A percentile compares a stretch with the other conserved stretches of the same genome.
phyloP scores from a whole-genome alignment of 2,329 filamentous ascomycete genomes.

The Mycosphaerella sp. region DNA sequence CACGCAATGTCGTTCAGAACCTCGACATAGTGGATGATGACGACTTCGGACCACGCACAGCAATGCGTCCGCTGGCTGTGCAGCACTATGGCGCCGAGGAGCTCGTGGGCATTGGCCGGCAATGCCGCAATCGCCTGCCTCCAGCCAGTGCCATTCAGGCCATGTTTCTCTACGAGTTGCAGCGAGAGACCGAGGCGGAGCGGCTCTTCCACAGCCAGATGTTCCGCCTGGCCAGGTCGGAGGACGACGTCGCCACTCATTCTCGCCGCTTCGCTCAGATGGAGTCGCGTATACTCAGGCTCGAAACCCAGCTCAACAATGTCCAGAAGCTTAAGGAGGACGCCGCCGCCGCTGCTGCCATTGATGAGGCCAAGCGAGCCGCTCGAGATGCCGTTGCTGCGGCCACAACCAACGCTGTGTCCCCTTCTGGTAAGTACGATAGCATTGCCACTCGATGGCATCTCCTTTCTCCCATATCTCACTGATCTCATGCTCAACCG shows the following conservation, averaged over 20 bases:
- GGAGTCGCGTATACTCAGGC: conserved; percentile 12
- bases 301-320: conserved; percentile 13
- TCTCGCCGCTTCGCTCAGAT: conserved; percentile 12
- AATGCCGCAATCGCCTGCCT: conserved; percentile 22
- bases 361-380: background rate
- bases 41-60: background rate
- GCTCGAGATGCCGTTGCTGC: background rate
- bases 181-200: conserved; percentile 26
- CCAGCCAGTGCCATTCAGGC: conserved; percentile 24
- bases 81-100: conserved; percentile 3
- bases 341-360: too few relatives aligned
- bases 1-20: background rate
- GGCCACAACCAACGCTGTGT: background rate
- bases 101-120: conserved; percentile 16
- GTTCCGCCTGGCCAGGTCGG: conserved; percentile 19
- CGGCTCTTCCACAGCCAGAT: conserved; percentile 26
- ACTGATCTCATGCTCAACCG: too few relatives aligned
- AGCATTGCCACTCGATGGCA: too few relatives aligned
- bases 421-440: background rate
- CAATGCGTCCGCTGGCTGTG: background rate
- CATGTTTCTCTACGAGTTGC: conserved; percentile 30
- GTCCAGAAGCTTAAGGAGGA: background rate
- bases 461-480: too few relatives aligned
- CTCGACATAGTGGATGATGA: background rate
- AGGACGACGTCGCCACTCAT: conserved; percentile 9